These are phyloP conservation scores for Skeletonema potamos DNA, from an alignment of 108 stramenopile genomes.

Conservation along the genomic window DNA sequence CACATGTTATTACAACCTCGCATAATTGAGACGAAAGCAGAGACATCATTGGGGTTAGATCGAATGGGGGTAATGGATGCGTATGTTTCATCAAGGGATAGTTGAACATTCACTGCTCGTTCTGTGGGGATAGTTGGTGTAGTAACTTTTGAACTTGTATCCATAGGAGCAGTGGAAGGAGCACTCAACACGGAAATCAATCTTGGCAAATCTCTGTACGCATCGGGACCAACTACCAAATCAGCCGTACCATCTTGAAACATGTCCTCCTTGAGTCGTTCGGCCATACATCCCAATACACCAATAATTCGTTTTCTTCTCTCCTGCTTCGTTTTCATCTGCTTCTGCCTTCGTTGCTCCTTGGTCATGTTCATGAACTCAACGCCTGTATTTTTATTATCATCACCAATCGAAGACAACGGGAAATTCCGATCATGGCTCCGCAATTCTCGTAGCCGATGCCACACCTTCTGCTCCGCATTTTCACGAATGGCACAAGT, in stretches of 20 bases:
- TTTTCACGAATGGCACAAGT: conserved; percentile 99
- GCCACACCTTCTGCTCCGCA: conserved; percentile 96
- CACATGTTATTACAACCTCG: conserved; percentile 98
- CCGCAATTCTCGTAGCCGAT: conserved; percentile 72
- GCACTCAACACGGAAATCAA: conserved; percentile 64
- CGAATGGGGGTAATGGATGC: conserved; percentile 94
- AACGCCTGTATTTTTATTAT: not conserved
- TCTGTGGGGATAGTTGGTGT: conserved; percentile 18
- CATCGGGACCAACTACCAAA: conserved; percentile 97
- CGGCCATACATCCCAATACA: conserved; percentile 99
- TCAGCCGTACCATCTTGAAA: conserved; percentile 87
- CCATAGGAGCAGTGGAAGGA: not conserved
- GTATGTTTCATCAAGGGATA: conserved; percentile 96
- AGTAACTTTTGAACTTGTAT: not conserved
- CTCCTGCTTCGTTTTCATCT: conserved; percentile 2
- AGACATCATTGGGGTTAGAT: conserved; percentile 43
- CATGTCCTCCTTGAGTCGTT: conserved; percentile 92
- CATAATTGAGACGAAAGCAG: conserved; percentile 96
- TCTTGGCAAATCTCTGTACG: conserved; percentile 95
- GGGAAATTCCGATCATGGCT: conserved; percentile 35
- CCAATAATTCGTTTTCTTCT: conserved; percentile 78
- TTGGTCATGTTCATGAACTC: not conserved
- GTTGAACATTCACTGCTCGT: conserved; percentile 86
- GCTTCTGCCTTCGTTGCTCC: conserved; percentile 8
- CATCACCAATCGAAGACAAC: not conserved